Conservation (phyloP, 2,329 filamentous ascomycete genomes). For the Rachicladosporium sp. region DNA sequence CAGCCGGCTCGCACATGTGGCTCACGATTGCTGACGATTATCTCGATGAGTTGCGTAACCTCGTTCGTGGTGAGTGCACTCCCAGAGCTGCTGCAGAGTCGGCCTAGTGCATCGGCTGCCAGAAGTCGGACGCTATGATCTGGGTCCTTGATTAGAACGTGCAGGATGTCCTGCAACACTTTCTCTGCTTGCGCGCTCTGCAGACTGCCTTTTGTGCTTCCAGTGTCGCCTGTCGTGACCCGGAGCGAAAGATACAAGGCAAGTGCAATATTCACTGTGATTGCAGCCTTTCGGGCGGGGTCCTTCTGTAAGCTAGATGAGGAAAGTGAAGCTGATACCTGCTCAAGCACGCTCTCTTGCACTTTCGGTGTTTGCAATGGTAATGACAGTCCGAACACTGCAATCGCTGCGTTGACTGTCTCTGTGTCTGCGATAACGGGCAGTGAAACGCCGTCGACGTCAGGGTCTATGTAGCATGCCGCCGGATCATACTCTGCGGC, state of each 20-base stretch:
- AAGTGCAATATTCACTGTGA: slow-evolving; percentile 78
- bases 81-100: slow-evolving; percentile 73
- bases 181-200: slow-evolving; percentile 57
- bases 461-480: slow-evolving; percentile 55
- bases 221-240: slow-evolving; percentile 71
- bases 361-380: slow-evolving; percentile 82
- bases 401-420: slow-evolving; percentile 87
- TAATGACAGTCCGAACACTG: slow-evolving; percentile 82
- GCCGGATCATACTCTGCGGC: slow-evolving; percentile 85
- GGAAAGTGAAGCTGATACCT: slow-evolving; percentile 78
- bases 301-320: slow-evolving; percentile 71
- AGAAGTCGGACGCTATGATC: slow-evolving; percentile 80
- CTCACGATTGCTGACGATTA: slow-evolving; percentile 85
- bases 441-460: slow-evolving; percentile 29
- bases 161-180: slow-evolving; percentile 54
- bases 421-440: slow-evolving; percentile 79
- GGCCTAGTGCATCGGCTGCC: slow-evolving; percentile 72
- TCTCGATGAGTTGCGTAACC: slow-evolving; percentile 85
- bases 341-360: slow-evolving; percentile 90
- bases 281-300: slow-evolving; percentile 75
- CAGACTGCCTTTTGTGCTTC: slow-evolving; percentile 59
- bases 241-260: slow-evolving; percentile 71
- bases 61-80: slow-evolving; percentile 81
- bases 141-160: slow-evolving; percentile 64
- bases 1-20: slow-evolving; percentile 88